A percentile compares a stretch with the other conserved stretches of the same genome.
Conservation (phyloP, 345 rosid genomes). For the Syzygium jambos region DNA sequence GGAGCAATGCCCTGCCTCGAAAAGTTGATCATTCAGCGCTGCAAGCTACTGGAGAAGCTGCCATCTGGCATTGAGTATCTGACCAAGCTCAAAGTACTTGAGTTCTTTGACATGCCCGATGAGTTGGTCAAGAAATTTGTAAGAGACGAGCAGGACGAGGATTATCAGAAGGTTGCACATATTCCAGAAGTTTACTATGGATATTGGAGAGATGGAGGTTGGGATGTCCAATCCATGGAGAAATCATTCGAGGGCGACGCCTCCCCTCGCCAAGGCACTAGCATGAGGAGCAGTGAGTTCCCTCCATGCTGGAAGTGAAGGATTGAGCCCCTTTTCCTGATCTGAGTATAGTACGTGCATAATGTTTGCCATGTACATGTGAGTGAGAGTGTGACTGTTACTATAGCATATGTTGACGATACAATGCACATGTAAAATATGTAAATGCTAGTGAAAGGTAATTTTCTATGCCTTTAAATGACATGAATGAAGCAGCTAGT, state of each 20-base stretch:
- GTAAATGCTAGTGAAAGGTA: neutral
- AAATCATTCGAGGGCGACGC: neutral
- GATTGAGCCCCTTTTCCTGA: neutral
- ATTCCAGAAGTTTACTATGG: conserved; percentile 20
- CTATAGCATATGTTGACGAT: neutral
- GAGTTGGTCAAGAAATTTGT: conserved; percentile 13
- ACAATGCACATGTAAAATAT: neutral
- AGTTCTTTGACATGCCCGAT: conserved; percentile 20
- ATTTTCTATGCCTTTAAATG: neutral
- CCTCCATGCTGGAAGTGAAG: conserved; percentile 11
- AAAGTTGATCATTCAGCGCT: conserved; percentile 14
- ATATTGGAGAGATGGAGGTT: conserved; percentile 20
- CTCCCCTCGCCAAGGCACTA: neutral
- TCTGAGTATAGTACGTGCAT: neutral
- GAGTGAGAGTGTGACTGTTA: neutral
- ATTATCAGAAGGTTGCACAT: conserved; percentile 10
- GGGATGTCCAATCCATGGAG: conserved; percentile 19
- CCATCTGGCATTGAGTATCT: conserved; percentile 23
- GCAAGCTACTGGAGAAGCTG: conserved; percentile 9
- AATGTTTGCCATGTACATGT: neutral
- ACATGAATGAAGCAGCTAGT: neutral
- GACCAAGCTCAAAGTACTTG: conserved; percentile 9
- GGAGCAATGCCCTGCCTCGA: conserved; percentile 21
- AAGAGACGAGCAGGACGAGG: conserved; percentile 4
- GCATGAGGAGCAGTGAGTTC: conserved; percentile 7